Percentiles rank a stretch among this genome's conserved stretches.
Evolutionary conservation across 371 early-diverging fungal species (phyloP).

Genomic region (Mucor mucedo): DNA sequence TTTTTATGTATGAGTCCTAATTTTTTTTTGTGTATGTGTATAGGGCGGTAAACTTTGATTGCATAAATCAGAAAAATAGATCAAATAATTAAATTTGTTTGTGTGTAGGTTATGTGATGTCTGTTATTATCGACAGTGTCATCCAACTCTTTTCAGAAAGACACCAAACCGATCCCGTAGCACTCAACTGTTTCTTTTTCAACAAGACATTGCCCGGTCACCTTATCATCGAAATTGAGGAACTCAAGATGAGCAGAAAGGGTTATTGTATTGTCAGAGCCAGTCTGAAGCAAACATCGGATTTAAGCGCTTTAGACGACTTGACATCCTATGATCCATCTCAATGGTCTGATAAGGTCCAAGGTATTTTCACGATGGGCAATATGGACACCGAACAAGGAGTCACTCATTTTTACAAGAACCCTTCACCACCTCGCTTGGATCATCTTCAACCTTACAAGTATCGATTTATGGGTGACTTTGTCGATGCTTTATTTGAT

Average conservation of each 20-base stretch:
- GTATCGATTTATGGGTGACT: too few relatives aligned
- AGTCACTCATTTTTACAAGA: slow-evolving; percentile 11
- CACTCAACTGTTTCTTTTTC: slow-evolving; percentile 50
- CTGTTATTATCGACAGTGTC: slow-evolving; percentile 38
- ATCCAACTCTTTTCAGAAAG: slow-evolving; percentile 34
- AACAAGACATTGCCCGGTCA: slow-evolving; percentile 38
- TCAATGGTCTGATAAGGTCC: slow-evolving; percentile 38
- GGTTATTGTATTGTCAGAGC: slow-evolving; percentile 47
- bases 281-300: slow-evolving; percentile 38
- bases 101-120: slow-evolving; percentile 39
- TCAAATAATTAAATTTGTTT: too few relatives aligned
- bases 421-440: background rate
- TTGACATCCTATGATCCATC: slow-evolving; percentile 27
- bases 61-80: background rate
- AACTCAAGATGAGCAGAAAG: slow-evolving; percentile 43
- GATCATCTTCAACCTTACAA: too few relatives aligned
- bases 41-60: slow-evolving; percentile 29
- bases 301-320: slow-evolving; percentile 10
- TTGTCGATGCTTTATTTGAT: slow-evolving; percentile 11
- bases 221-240: slow-evolving; percentile 41
- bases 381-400: slow-evolving; percentile 48
- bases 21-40: background rate
- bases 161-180: slow-evolving; percentile 45
- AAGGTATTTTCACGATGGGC: slow-evolving; percentile 48
- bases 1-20: too few relatives aligned